A percentile compares a stretch with the other conserved stretches of the same genome.
Conservation (phyloP, 305 asterid species). For the Salvia sclarea region DNA sequence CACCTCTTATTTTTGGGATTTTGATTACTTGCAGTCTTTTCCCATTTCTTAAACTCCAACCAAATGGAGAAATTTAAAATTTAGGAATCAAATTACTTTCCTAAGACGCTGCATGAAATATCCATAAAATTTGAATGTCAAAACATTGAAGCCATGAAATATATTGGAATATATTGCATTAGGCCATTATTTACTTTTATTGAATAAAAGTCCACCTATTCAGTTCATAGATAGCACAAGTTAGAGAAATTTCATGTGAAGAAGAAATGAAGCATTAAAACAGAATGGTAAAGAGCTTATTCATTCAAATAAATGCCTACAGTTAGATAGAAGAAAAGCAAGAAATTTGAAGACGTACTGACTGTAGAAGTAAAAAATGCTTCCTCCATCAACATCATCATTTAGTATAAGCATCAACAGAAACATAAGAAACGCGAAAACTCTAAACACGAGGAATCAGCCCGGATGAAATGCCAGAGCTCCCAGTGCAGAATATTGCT, state of each 20-base stretch:
- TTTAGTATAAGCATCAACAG: constrained; percentile 68
- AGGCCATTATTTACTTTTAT: constrained; percentile 40
- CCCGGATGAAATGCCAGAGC: constrained; percentile 48
- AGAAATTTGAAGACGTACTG: constrained; percentile 86
- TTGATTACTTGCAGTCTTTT: no score
- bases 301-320: background rate
- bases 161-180: background rate
- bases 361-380: constrained; percentile 78
- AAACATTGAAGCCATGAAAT: constrained; percentile 11
- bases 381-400: constrained; percentile 70
- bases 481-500: constrained; percentile 5
- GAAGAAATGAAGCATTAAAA: no score
- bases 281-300: background rate
- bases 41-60: no score
- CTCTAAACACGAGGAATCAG: constrained; percentile 73
- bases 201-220: constrained; percentile 90
- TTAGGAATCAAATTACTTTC: no score
- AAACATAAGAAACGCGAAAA: constrained; percentile 73
- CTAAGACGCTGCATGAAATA: no score
- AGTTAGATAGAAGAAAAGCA: no score
- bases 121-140: constrained; percentile 29
- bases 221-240: background rate
- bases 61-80: no score
- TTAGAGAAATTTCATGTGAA: no score
- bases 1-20: no score